Percentiles rank a stretch among this genome's conserved stretches.
Evolutionary conservation across 257 asterid genomes (phyloP).

Genomic region (Solanum paucissectum): DNA sequence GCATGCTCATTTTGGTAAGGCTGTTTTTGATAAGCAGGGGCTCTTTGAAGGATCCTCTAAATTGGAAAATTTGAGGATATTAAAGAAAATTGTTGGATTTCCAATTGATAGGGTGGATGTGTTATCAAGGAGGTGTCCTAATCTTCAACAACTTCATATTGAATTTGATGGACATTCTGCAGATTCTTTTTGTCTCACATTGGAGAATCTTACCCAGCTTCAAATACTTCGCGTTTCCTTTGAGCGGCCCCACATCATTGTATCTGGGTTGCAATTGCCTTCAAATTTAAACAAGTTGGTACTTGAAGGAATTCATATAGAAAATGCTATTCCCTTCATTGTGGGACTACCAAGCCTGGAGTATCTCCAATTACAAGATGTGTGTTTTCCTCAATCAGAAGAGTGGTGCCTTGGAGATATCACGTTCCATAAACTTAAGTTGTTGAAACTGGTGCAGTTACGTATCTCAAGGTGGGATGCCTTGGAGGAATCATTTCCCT

Average conservation of each 20-base stretch:
- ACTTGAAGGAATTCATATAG: not conserved
- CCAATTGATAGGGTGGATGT: not conserved
- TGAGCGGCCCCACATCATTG: accelerated
- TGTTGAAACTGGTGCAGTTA: not conserved
- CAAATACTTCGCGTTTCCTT: not conserved
- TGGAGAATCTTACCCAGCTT: not conserved
- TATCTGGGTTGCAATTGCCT: not conserved
- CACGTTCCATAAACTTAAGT: not conserved
- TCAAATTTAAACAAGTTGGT: not conserved
- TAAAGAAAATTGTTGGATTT: accelerated
- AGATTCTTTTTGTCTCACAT: not conserved
- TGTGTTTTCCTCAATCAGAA: not conserved
- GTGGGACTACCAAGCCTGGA: not conserved
- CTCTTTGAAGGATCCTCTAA: not conserved
- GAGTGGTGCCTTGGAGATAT: not conserved
- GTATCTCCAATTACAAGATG: not conserved
- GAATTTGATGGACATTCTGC: too few relatives aligned
- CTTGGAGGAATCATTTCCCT: not conserved
- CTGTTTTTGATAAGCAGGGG: not conserved
- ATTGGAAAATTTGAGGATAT: not conserved
- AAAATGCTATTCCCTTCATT: not conserved
- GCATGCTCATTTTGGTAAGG: not conserved
- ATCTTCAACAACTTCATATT: not conserved
- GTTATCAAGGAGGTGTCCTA: not conserved
- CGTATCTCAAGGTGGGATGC: not conserved